These are phyloP conservation scores for Hippophae rhamnoides DNA, from an alignment of 306 rosid genomes.

Conservation along the genomic window DNA sequence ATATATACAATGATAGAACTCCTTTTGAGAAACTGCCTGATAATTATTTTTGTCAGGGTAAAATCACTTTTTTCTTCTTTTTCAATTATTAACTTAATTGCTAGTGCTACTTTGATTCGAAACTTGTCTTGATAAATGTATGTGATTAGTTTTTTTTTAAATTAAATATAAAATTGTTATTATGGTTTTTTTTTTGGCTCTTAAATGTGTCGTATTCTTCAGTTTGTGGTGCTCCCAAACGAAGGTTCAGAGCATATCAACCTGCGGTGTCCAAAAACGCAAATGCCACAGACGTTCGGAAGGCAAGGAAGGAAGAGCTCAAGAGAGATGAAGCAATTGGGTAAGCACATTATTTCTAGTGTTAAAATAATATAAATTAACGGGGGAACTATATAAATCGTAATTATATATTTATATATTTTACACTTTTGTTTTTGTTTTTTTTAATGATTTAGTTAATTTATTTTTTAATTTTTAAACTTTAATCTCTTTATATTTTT, in stretches of 20 bases:
- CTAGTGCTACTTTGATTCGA: too few relatives aligned
- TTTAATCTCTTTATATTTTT: too few relatives aligned
- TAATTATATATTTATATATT: too few relatives aligned
- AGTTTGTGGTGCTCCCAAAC: constrained; percentile 96
- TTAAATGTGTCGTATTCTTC: constrained; percentile 7
- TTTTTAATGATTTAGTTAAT: too few relatives aligned
- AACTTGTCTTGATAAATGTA: too few relatives aligned
- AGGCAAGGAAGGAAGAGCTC: constrained; percentile 57
- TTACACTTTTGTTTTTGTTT: too few relatives aligned
- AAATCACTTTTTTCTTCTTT: background rate
- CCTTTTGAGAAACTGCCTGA: constrained; percentile 76
- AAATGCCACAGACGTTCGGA: constrained; percentile 43
- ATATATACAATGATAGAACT: constrained; percentile 73
- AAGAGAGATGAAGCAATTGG: constrained; percentile 69
- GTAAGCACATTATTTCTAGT: constrained; percentile 17
- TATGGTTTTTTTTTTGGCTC: background rate
- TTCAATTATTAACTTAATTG: background rate
- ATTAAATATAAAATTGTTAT: background rate
- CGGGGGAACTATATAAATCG: too few relatives aligned
- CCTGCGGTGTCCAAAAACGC: constrained; percentile 49
- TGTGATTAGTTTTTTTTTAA: too few relatives aligned
- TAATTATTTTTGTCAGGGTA: constrained; percentile 78
- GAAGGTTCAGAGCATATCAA: constrained; percentile 64
- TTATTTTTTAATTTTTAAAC: too few relatives aligned
- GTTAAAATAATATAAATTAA: too few relatives aligned